A percentile compares a stretch with the other conserved stretches of the same genome.
Evolutionary conservation across 2,329 filamentous ascomycete genomes (phyloP).

Genomic region (Passalora sequoiae): DNA sequence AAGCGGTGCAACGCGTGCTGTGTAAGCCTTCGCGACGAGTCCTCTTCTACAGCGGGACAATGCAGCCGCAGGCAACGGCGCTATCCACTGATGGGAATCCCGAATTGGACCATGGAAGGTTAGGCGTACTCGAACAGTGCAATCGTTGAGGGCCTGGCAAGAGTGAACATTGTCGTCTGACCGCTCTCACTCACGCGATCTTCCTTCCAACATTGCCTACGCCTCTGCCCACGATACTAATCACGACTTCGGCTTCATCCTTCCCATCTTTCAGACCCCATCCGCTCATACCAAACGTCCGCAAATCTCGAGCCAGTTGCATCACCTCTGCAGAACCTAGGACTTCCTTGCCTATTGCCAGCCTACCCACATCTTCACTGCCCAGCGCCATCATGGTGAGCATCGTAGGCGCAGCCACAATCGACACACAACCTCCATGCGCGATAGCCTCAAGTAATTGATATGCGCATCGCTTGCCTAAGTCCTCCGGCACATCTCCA

Average conservation of each 20-base stretch:
- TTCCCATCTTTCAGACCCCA: slow-evolving; percentile 78
- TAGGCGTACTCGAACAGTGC: too few species aligned
- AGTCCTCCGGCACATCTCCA: slow-evolving; percentile 80
- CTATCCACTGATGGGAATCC: too few species aligned
- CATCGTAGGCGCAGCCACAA: slow-evolving; percentile 66
- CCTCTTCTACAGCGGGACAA: too few species aligned
- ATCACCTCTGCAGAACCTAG: slow-evolving; percentile 76
- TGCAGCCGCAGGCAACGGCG: too few species aligned
- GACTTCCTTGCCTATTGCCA: slow-evolving; percentile 76
- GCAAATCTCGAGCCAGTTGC: slow-evolving; percentile 74
- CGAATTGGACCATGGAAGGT: too few species aligned
- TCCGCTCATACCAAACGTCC: slow-evolving; percentile 80
- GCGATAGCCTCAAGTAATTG: slow-evolving; percentile 80
- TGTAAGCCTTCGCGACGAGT: too few species aligned
- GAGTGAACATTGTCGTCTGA: too few species aligned
- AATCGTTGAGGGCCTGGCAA: too few species aligned
- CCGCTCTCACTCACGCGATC: slow-evolving; percentile 62
- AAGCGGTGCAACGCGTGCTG: too few species aligned
- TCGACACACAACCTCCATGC: slow-evolving; percentile 74
- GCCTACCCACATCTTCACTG: slow-evolving; percentile 84
- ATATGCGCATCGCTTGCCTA: slow-evolving; percentile 81
- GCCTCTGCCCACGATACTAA: slow-evolving; percentile 87
- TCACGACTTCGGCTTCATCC: slow-evolving; percentile 63
- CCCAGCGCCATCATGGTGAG: slow-evolving; percentile 97
- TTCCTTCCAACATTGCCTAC: slow-evolving; percentile 95